These are phyloP conservation scores for Cnidoscolus chayamansa DNA, from an alignment of 441 rosid species.

Conservation along the genomic window DNA sequence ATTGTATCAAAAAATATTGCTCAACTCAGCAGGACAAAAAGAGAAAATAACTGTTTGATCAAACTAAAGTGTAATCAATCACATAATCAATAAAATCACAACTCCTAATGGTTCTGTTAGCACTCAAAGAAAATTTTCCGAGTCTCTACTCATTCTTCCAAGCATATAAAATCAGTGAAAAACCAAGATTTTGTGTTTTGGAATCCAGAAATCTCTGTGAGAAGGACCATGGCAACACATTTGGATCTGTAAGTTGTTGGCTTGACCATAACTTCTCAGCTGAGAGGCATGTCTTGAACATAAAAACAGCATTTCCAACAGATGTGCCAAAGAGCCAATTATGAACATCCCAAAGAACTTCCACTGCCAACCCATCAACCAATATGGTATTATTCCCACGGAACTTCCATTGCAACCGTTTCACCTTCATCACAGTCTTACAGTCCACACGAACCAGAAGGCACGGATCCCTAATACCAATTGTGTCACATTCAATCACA, in stretches of 20 bases:
- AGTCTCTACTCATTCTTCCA: constrained; percentile 79
- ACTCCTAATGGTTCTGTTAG: constrained; percentile 48
- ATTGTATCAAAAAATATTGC: constrained; percentile 29
- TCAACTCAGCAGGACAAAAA: constrained; percentile 22
- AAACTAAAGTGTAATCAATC: constrained; percentile 40
- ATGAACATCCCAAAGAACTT: constrained; percentile 84
- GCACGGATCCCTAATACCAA: constrained; percentile 47
- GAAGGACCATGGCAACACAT: constrained; percentile 49
- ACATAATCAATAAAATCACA: constrained; percentile 44
- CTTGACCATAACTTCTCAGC: constrained; percentile 62
- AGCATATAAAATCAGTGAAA: constrained; percentile 70
- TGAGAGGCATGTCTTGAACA: constrained; percentile 74
- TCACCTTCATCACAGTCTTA: constrained; percentile 66
- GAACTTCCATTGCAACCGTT: constrained; percentile 75
- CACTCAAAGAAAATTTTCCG: constrained; percentile 35
- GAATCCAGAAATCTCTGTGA: constrained; percentile 62
- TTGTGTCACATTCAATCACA: constrained; percentile 60
- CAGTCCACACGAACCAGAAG: constrained; percentile 66
- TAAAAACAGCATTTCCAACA: constrained; percentile 67
- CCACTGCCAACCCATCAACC: constrained; percentile 65
- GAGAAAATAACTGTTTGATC: constrained; percentile 30
- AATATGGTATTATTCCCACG: constrained; percentile 71
- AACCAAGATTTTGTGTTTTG: constrained; percentile 58
- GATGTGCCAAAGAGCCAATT: constrained; percentile 73
- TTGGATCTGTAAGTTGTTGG: constrained; percentile 48